Evolutionary conservation across 2,329 filamentous ascomycete genomes (phyloP), one percentile per base, ranked within the genome.

Genomic region (Capronia epimyces): DNA sequence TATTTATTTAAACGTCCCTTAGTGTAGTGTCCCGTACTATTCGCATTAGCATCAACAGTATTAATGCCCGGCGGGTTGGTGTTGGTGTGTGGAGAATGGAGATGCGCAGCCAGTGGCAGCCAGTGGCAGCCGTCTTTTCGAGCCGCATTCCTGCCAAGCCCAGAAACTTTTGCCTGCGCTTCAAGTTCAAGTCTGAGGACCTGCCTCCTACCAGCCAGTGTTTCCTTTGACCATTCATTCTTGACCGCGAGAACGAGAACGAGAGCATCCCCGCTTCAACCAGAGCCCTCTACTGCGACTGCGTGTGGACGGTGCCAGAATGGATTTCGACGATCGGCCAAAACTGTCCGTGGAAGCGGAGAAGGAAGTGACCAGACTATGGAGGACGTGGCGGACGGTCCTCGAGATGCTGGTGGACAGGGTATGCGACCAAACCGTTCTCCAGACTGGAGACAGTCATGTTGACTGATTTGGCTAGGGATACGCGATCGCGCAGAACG

Each of bases 331-430:
- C 20, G 55, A 55, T 20, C 43, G 52, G 32, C 53, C 55, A 21
- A 55, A 52, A 25, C 27, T 58, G 46, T 52, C 53, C 4, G 55
- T 55, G n/a, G 55, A 58, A 18, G 48, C 42, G 12, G 54, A 57
- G 37, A 50, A 50, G 49, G 57, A 59, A 42, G 40, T 55, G 32
- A 77, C 81, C 59, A 83, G 87, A 66, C 81, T 96, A 62, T 98
- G 93, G 91, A 87, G 91, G 70, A 89, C 90, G 63, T 94, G 88
- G 82, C 83, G 83, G 71, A 98, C 93, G 7, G 83, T 89, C 43
- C 89, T 95, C 70, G 88, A 98, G 77, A 95, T 98, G 91, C 85
- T 93, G 62, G 77, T 80, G 56, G 93, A 97, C 70, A 76, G 91
- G 69, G 90, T 95, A 80, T 64, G 86, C 18, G 16, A 41, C 16